These are phyloP conservation scores for Phyllosticta citriasiana DNA, from an alignment of 2,329 filamentous ascomycete genomes.

Conservation along the genomic window DNA sequence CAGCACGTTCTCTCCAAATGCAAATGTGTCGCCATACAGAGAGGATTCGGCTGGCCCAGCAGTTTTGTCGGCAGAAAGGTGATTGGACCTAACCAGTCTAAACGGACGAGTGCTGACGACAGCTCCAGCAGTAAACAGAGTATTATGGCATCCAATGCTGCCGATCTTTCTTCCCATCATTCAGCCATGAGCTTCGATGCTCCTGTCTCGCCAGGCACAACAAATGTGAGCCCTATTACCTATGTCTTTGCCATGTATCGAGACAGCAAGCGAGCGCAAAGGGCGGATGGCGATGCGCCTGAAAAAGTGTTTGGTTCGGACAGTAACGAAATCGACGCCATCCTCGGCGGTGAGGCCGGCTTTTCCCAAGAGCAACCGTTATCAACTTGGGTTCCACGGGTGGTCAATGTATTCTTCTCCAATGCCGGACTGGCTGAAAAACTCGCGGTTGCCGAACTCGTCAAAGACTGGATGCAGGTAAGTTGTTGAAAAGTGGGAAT, in stretches of 20 bases:
- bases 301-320: slow-evolving; percentile 6
- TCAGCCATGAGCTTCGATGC: slow-evolving; percentile 1
- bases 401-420: slow-evolving; percentile 5
- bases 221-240: slow-evolving; percentile 4
- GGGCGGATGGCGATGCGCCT: slow-evolving; percentile 1
- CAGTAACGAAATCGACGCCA: background rate
- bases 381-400: slow-evolving; percentile 4
- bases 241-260: slow-evolving; percentile 6
- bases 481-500: background rate
- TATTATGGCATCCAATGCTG: background rate
- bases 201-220: background rate
- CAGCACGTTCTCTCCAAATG: slow-evolving; percentile 6
- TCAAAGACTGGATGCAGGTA: slow-evolving; percentile 7
- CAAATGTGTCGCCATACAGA: slow-evolving; percentile 1
- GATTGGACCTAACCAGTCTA: background rate
- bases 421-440: slow-evolving; percentile 1
- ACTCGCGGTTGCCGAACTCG: slow-evolving; percentile 3
- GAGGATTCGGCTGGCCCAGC: slow-evolving; percentile 7
- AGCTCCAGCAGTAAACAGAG: background rate
- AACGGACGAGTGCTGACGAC: background rate
- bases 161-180: background rate
- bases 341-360: slow-evolving; percentile 3
- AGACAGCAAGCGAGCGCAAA: slow-evolving; percentile 2
- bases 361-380: slow-evolving; percentile 5
- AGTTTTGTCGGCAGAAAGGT: slow-evolving; percentile 5